Conservation (phyloP, 176 grass and related monocot genomes). For the Elaeis guineensis region DNA sequence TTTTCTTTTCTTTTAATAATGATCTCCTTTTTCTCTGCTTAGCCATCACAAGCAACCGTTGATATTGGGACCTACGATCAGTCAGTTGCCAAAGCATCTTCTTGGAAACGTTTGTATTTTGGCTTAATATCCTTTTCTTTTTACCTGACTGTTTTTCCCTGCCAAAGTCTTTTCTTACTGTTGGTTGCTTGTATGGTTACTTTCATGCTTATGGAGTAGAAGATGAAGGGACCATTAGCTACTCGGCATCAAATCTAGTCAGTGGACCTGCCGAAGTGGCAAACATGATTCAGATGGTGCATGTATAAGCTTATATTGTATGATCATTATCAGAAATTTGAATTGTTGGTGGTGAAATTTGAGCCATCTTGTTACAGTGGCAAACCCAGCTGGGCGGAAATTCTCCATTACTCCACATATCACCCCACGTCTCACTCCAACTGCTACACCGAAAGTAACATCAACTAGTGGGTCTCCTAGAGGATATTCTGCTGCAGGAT, state of each 20-base stretch:
- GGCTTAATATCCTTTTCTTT: not conserved
- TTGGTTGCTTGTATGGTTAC: not conserved
- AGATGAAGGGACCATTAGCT: conserved; percentile 42
- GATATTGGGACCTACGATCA: conserved; percentile 77
- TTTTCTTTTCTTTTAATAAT: too few relatives aligned
- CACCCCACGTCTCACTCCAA: conserved; percentile 44
- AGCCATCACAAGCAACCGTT: conserved; percentile 52
- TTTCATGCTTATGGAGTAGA: conserved; percentile 17
- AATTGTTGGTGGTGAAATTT: conserved; percentile 14
- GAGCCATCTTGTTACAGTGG: conserved; percentile 29
- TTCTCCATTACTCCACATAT: conserved; percentile 42
- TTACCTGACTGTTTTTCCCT: not conserved
- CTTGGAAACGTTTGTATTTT: conserved; percentile 35
- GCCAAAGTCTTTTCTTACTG: not conserved
- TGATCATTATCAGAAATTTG: not conserved
- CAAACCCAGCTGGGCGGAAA: conserved; percentile 35
- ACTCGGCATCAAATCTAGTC: conserved; percentile 17
- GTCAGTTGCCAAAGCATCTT: conserved; percentile 37
- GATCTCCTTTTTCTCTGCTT: not conserved
- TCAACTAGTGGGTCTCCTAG: conserved; percentile 59
- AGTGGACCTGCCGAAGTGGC: conserved; percentile 23
- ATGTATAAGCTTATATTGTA: conserved; percentile 1
- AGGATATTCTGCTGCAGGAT: conserved; percentile 41
- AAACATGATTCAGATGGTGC: conserved; percentile 53
- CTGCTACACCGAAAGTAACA: conserved; percentile 45